Evolutionary conservation across 169 alveolate species (phyloP).

Genomic region (Eimeria maxima): DNA sequence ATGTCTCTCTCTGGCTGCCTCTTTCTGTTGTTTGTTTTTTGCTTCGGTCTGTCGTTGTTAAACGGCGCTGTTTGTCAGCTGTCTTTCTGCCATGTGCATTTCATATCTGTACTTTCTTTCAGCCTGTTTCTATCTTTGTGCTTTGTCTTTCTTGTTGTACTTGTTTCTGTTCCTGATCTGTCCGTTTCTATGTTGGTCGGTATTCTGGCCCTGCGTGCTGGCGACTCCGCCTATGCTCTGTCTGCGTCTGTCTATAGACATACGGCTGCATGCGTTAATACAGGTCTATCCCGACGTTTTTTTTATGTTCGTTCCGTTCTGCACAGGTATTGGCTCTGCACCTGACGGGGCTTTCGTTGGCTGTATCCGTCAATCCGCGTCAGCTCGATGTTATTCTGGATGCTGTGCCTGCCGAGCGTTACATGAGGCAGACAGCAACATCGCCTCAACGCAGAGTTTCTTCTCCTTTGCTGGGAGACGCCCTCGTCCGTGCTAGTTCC

Average conservation of each 20-base stretch:
- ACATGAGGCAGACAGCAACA: not conserved
- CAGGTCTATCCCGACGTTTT: not conserved
- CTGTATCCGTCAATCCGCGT: slow-evolving; percentile 74
- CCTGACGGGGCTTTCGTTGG: slow-evolving; percentile 63
- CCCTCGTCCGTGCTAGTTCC: no score
- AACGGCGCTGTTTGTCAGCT: no score
- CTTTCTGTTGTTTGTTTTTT: no score
- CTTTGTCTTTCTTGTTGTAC: not conserved
- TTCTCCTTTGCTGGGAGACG: no score
- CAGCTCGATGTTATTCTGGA: slow-evolving; percentile 36
- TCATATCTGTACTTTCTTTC: no score
- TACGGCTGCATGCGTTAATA: not conserved
- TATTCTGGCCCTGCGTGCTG: not conserved
- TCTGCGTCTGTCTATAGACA: not conserved
- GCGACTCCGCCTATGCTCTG: not conserved
- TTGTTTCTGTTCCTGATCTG: not conserved
- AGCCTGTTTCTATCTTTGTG: no score
- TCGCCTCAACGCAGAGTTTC: no score
- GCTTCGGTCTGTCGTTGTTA: no score
- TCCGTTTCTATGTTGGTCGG: not conserved
- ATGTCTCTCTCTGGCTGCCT: not conserved
- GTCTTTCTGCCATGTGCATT: no score
- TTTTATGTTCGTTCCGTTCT: not conserved
- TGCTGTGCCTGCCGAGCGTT: slow-evolving; percentile 25
- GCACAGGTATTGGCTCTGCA: slow-evolving; percentile 79